A percentile compares a stretch with the other conserved stretches of the same genome.
Conservation (phyloP, 2,329 filamentous ascomycete genomes). For the Clonostachys solani region DNA sequence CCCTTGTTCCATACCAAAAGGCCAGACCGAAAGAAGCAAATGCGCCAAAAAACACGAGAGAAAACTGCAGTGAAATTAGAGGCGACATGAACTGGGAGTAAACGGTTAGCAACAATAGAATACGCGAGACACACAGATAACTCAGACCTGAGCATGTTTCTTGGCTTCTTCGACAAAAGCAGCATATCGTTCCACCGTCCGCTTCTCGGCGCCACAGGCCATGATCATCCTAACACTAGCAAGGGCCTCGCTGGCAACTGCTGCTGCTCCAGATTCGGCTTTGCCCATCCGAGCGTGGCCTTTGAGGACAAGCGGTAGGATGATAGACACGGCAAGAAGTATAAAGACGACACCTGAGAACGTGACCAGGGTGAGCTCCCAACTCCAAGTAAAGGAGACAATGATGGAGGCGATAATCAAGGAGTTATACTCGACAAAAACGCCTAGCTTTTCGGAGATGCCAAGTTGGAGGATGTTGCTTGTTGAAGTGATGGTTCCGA, state of each 20-base stretch:
- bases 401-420: constrained; percentile 48
- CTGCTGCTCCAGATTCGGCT: constrained; percentile 52
- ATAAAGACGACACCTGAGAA: constrained; percentile 54
- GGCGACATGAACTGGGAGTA: constrained; percentile 37
- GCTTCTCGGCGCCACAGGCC: constrained; percentile 56
- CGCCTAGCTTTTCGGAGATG: constrained; percentile 59
- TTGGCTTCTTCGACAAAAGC: constrained; percentile 51
- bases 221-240: constrained; percentile 56
- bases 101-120: too few relatives aligned
- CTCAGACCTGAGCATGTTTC: constrained; percentile 27
- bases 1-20: constrained; percentile 60
- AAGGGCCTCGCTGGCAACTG: constrained; percentile 58
- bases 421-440: constrained; percentile 50
- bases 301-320: constrained; percentile 54
- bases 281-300: constrained; percentile 29
- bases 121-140: too few relatives aligned
- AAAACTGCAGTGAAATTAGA: constrained; percentile 46
- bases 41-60: constrained; percentile 49
- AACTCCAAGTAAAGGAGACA: constrained; percentile 53
- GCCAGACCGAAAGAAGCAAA: constrained; percentile 50
- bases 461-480: constrained; percentile 62
- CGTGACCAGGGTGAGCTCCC: constrained; percentile 56
- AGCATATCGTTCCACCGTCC: constrained; percentile 48
- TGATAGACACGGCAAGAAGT: constrained; percentile 35
- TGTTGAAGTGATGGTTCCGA: constrained; percentile 59